These are phyloP conservation scores for Penicillium brasilianum DNA, from an alignment of 2,329 filamentous ascomycete species.

Conservation along the genomic window DNA sequence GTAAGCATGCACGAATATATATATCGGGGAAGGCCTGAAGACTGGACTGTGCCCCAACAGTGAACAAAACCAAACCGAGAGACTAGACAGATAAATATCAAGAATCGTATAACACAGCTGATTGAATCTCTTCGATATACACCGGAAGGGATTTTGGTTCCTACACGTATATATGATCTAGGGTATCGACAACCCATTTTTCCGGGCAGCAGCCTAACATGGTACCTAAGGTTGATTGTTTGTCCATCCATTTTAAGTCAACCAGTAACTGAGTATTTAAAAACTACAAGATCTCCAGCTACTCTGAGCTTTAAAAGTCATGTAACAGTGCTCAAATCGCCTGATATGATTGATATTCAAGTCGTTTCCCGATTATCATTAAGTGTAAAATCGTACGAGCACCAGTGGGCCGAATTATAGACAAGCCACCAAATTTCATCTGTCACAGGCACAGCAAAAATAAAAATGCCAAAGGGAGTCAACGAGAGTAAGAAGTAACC, in stretches of 20 bases:
- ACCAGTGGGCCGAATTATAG: constrained; percentile 12
- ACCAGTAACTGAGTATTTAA: neutral
- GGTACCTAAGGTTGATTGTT: too few species aligned
- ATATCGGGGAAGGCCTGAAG: too few species aligned
- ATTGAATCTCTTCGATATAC: too few species aligned
- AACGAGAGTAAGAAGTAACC: constrained; percentile 17
- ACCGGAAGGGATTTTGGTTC: neutral
- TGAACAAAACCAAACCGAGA: too few species aligned
- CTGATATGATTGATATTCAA: constrained; percentile 12
- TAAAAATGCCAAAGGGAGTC: constrained; percentile 1
- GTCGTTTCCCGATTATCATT: constrained; percentile 18
- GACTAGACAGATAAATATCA: too few species aligned
- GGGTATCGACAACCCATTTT: neutral
- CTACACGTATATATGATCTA: neutral
- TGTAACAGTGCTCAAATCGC: neutral
- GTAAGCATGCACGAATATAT: too few species aligned
- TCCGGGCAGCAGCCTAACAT: too few species aligned
- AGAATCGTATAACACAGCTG: too few species aligned
- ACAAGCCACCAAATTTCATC: constrained; percentile 16
- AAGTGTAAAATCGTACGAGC: constrained; percentile 7
- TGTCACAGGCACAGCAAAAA: neutral
- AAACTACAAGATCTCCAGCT: neutral
- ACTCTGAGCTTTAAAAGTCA: neutral
- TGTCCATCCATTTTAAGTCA: too few species aligned
- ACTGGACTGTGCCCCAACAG: too few species aligned